Evolutionary conservation across 179 eudicot species (phyloP).

Genomic region (Beta corolliflora): DNA sequence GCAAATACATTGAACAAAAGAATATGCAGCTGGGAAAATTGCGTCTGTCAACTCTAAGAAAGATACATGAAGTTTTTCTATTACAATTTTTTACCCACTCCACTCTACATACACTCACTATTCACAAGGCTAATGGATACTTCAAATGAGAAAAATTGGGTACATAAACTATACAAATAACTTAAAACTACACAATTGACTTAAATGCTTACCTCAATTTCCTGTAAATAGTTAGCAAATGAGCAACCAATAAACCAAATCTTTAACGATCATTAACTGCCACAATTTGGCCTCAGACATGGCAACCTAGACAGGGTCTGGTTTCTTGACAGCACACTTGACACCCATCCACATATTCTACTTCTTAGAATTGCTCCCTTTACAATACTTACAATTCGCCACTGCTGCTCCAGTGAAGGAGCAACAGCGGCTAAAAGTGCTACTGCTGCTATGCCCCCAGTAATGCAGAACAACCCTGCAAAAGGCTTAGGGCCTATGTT

Average conservation of each 20-base stretch:
- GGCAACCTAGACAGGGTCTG: background rate
- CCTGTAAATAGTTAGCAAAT: background rate
- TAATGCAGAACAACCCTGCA: slow-evolving; percentile 32
- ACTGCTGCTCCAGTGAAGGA: background rate
- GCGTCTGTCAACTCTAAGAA: no score
- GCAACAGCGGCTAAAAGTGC: slow-evolving; percentile 14
- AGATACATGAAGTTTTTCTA: no score
- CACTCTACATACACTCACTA: no score
- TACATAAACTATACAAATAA: background rate
- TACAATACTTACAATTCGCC: background rate
- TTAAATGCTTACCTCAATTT: background rate
- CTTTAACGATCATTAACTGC: background rate
- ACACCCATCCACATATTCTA: background rate
- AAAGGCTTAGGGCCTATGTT: slow-evolving; percentile 35
- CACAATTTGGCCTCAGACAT: background rate
- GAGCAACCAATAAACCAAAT: background rate
- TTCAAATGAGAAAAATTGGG: background rate
- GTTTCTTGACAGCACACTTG: background rate
- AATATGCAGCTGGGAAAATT: no score
- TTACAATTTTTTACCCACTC: no score
- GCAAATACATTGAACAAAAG: no score
- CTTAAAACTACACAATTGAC: background rate
- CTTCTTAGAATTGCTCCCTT: slow-evolving; percentile 1
- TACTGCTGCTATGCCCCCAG: slow-evolving; percentile 26
- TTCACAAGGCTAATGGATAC: no score